Percentiles rank a stretch among this genome's conserved stretches.
Evolutionary conservation across 169 alveolate genomes (phyloP).

Genomic region (Perkinsus chesapeaki): DNA sequence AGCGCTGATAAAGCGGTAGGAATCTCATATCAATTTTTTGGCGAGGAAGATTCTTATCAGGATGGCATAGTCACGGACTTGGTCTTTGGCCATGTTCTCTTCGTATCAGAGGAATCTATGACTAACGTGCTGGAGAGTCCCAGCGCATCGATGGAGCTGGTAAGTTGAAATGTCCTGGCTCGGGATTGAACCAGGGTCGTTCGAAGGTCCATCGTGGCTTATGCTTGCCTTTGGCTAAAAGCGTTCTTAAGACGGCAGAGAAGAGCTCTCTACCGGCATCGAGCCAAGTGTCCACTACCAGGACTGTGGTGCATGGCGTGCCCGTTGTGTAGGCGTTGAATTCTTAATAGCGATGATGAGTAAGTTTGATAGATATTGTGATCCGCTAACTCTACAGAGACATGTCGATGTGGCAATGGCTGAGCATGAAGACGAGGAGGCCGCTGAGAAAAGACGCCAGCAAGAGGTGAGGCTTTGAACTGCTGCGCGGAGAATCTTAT

Average conservation of each 20-base stretch:
- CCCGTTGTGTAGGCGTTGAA: neutral
- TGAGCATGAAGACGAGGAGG: conserved; percentile 1
- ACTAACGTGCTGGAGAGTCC: neutral
- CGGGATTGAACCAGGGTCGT: neutral
- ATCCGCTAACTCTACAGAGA: neutral
- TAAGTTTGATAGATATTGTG: neutral
- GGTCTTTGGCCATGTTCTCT: neutral
- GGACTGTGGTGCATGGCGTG: neutral
- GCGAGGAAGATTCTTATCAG: neutral
- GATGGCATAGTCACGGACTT: neutral
- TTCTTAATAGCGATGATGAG: neutral
- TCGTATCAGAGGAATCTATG: neutral
- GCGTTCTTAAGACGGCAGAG: neutral
- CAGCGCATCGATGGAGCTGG: neutral
- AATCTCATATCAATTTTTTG: neutral
- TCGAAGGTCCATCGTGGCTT: neutral
- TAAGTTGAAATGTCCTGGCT: neutral
- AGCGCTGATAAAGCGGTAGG: neutral
- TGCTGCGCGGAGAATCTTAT: neutral
- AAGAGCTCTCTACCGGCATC: neutral
- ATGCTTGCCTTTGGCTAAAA: neutral
- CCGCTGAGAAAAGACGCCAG: neutral
- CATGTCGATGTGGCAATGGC: neutral
- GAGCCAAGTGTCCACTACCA: neutral
- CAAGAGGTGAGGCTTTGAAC: neutral